Percentiles rank a stretch among this genome's conserved stretches.
Conservation (phyloP, 371 early-diverging fungal genomes). For the Mortierella sp. region DNA sequence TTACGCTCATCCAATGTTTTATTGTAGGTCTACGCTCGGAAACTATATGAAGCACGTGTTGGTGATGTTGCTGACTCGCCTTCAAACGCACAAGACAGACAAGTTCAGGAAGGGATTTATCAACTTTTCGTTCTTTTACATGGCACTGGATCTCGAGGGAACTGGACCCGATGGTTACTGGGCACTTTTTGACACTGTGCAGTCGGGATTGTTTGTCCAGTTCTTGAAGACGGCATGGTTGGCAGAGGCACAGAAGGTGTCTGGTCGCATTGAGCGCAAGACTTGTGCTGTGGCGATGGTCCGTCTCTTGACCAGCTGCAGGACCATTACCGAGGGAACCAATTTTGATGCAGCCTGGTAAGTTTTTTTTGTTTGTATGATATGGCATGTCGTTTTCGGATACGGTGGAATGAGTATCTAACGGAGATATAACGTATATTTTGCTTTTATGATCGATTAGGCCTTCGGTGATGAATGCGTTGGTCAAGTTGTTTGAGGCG, state of each 20-base stretch:
- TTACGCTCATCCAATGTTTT: no score
- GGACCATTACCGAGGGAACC: constrained; percentile 63
- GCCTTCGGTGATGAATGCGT: constrained; percentile 62
- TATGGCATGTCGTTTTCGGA: not conserved
- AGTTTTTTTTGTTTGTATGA: not conserved
- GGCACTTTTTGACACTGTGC: constrained; percentile 82
- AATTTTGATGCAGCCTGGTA: constrained; percentile 67
- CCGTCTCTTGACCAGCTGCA: constrained; percentile 71
- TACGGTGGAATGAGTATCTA: not conserved
- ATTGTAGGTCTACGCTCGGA: constrained; percentile 34
- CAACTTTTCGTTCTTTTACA: constrained; percentile 80
- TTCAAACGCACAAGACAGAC: constrained; percentile 79
- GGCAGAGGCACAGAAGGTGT: constrained; percentile 75
- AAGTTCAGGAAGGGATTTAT: constrained; percentile 87
- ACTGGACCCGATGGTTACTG: constrained; percentile 78
- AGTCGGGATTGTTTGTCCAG: constrained; percentile 82
- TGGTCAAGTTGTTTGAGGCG: constrained; percentile 68
- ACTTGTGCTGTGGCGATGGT: constrained; percentile 76
- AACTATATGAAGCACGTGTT: constrained; percentile 85
- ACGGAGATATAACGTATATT: not conserved
- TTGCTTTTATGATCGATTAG: constrained; percentile 28
- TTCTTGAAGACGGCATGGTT: constrained; percentile 79
- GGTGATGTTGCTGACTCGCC: constrained; percentile 80
- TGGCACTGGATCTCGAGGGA: constrained; percentile 72
- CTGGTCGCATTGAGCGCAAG: constrained; percentile 80